These are phyloP conservation scores for Clonostachys rhizophaga DNA, from an alignment of 2,329 filamentous ascomycete species.

Conservation along the genomic window DNA sequence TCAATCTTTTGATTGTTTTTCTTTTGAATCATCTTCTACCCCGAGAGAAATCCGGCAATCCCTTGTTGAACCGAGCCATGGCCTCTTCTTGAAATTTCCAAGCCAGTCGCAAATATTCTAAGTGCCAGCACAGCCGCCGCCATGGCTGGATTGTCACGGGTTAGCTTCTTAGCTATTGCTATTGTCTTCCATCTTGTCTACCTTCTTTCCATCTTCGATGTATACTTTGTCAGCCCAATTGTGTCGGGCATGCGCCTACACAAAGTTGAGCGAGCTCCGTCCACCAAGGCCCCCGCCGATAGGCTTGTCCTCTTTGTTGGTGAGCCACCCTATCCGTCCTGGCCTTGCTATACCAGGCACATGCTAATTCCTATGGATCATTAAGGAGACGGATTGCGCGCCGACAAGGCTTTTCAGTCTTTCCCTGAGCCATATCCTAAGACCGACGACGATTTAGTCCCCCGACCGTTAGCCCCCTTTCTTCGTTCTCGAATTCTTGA, in stretches of 20 bases:
- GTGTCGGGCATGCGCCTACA: constrained; percentile 92
- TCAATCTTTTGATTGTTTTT: too few species aligned
- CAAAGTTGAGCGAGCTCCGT: constrained; percentile 54
- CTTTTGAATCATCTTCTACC: too few species aligned
- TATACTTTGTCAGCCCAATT: constrained; percentile 97
- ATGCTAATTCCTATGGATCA: neutral
- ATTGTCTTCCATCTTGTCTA: constrained; percentile 92
- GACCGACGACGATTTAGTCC: constrained; percentile 59
- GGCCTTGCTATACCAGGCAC: too few species aligned
- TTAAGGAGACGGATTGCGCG: constrained; percentile 82
- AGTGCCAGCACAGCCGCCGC: neutral
- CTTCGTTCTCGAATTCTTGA: constrained; percentile 83
- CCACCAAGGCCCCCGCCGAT: constrained; percentile 71
- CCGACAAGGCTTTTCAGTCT: constrained; percentile 95
- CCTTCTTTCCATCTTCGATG: constrained; percentile 93
- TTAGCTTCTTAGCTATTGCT: constrained; percentile 82
- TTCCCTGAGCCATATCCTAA: constrained; percentile 81
- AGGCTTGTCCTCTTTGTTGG: constrained; percentile 92
- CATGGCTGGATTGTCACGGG: constrained; percentile 59
- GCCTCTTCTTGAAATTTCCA: too few species aligned
- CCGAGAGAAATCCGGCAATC: too few species aligned
- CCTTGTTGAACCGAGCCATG: too few species aligned
- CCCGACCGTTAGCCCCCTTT: constrained; percentile 83
- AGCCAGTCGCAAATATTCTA: too few species aligned
- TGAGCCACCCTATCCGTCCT: constrained; percentile 22